Conservation (phyloP, 2,329 filamentous ascomycete species). For the Colletotrichum salicis region DNA sequence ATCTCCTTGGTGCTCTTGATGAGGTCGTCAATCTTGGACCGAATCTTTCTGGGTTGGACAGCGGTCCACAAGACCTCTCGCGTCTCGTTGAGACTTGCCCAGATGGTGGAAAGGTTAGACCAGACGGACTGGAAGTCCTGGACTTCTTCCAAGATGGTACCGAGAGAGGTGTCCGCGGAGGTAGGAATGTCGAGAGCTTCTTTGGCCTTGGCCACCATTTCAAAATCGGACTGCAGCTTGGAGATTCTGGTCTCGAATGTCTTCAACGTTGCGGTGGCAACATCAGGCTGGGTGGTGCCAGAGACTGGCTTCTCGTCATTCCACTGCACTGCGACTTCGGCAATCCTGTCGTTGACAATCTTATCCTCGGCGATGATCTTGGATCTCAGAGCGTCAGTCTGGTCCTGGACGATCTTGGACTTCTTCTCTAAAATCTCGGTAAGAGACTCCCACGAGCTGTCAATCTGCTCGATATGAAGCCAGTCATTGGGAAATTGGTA, state of each 20-base stretch:
- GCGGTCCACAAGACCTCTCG: slow-evolving; percentile 94
- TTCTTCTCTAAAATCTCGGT: slow-evolving; percentile 93
- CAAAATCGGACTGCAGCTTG: slow-evolving; percentile 84
- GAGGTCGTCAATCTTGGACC: slow-evolving; percentile 86
- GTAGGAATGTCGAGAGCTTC: slow-evolving; percentile 92
- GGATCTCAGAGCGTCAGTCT: slow-evolving; percentile 91
- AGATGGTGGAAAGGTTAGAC: slow-evolving; percentile 94
- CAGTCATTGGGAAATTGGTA: slow-evolving; percentile 95
- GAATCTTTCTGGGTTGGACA: slow-evolving; percentile 92
- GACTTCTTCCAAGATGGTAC: slow-evolving; percentile 91
- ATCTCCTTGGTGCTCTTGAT: slow-evolving; percentile 99
- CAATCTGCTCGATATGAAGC: slow-evolving; percentile 95
- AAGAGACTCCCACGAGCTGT: slow-evolving; percentile 93
- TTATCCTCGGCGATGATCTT: slow-evolving; percentile 96
- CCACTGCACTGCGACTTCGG: slow-evolving; percentile 87
- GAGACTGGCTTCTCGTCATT: slow-evolving; percentile 97
- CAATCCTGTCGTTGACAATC: slow-evolving; percentile 87
- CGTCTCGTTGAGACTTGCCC: slow-evolving; percentile 94
- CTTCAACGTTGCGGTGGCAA: slow-evolving; percentile 83
- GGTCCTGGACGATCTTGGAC: slow-evolving; percentile 94
- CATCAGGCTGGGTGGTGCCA: slow-evolving; percentile 88
- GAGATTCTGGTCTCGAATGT: slow-evolving; percentile 88
- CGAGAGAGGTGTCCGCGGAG: slow-evolving; percentile 81
- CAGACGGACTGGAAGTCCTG: slow-evolving; percentile 99
- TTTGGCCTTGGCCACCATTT: slow-evolving; percentile 96